These are phyloP conservation scores for Kwoniella dendrophila DNA, from an alignment of 768 basidiomycete species.

Conservation along the genomic window DNA sequence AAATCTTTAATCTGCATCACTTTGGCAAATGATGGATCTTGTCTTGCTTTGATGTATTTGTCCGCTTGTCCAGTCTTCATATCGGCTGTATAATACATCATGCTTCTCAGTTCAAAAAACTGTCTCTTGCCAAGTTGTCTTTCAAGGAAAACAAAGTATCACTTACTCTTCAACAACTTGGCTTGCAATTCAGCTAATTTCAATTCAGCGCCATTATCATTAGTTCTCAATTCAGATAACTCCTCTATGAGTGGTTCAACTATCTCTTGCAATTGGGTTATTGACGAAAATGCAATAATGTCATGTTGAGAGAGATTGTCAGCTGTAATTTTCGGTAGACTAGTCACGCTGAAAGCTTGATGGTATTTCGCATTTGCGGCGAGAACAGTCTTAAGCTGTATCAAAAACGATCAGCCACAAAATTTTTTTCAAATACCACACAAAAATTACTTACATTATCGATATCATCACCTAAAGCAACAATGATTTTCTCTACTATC, in stretches of 20 bases:
- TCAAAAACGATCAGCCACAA: neutral
- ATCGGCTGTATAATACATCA: conserved; percentile 61
- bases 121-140: no score
- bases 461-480: conserved; percentile 62
- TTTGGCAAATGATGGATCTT: conserved; percentile 76
- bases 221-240: conserved; percentile 27
- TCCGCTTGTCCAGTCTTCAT: conserved; percentile 80
- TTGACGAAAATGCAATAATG: conserved; percentile 58
- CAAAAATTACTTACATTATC: conserved; percentile 62
- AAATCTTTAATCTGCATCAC: conserved; percentile 73
- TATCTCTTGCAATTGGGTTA: conserved; percentile 63
- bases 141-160: neutral
- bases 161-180: conserved; percentile 52
- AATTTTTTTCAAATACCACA: no score
- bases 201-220: conserved; percentile 21
- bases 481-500: conserved; percentile 64
- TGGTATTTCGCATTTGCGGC: conserved; percentile 57
- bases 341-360: conserved; percentile 23
- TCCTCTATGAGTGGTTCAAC: conserved; percentile 29
- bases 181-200: conserved; percentile 50
- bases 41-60: conserved; percentile 74
- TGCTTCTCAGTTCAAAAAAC: neutral
- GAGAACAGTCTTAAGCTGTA: conserved; percentile 61
- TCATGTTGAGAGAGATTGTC: conserved; percentile 65
- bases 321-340: conserved; percentile 56